Base-by-base conservation (phyloP, 1,139 yeast genomes). In the Yamadazyma songkhlaensis region DNA sequence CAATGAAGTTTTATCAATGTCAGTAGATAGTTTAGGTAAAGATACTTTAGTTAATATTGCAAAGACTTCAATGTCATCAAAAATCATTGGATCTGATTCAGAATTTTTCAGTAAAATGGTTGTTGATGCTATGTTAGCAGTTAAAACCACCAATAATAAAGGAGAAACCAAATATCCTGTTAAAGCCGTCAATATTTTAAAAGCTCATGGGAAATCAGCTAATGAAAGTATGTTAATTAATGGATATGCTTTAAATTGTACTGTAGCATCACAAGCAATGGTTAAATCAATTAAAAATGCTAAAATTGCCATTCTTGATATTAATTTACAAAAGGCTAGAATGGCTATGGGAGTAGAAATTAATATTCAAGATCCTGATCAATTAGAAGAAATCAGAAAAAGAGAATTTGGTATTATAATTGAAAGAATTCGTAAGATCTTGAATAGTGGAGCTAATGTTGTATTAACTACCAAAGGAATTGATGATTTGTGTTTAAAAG, bases 321-420 rank as follows among this genome's bases (percentile, higher is more conserved):
- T 94, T 64, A 92, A 94, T 62, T 71, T 94, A 57, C 98, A 94
- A 62, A 92, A 90, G 62, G 92, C 97, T 7, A 81, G 90, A 61
- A 89, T 94, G 97, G 96, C 97, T 28, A 81, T 94, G 82, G 99
- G 99, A 37, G 97, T 94, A 39, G 95, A 90, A 62, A 87, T 94
- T 60, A 90, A 92, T 57, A 88, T 94, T 55, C 96, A 88, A 53
- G 97, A 94, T 60, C 98, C 99, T 31, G 96, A 92, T 51, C 96
- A 89, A 65, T 77, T 94, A 53, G 99, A 94, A 67, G 92, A 89
- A 57, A 90, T 94, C 51, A 79, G 98, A 58, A 84, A 89, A 62
- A 81, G 97, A 55, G 99, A 94, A 67, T 83, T 84, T 53, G 97
- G 92, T 40, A 88, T 94, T 46, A 81, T 90, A 29, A 70, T 88